Evolutionary conservation across 2,329 filamentous ascomycete genomes (phyloP).

Genomic region (Chaetomiaceae sp.): DNA sequence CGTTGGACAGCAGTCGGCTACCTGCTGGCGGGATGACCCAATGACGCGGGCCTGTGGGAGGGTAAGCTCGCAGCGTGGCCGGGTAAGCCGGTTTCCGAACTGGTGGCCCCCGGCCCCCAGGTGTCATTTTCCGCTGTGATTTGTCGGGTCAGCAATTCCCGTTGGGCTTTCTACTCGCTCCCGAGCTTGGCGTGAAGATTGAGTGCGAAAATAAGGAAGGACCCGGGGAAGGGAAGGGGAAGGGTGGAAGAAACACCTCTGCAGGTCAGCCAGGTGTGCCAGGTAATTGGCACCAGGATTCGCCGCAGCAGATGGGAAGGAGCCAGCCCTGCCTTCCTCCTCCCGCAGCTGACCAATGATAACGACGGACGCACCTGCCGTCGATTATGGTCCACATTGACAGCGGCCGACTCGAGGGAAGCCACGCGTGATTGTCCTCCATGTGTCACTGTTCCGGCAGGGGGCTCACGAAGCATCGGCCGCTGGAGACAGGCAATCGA

Average conservation of each 20-base stretch:
- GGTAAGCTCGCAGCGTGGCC: conserved; percentile 6
- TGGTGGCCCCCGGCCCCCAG: not conserved
- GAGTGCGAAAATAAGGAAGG: too few relatives aligned
- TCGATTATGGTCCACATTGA: too few relatives aligned
- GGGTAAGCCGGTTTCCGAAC: conserved; percentile 7
- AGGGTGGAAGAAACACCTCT: not conserved
- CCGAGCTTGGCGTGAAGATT: not conserved
- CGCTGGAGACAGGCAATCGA: too few relatives aligned
- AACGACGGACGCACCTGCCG: not conserved
- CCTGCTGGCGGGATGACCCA: not conserved
- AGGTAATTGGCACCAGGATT: too few relatives aligned
- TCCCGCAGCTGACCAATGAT: not conserved
- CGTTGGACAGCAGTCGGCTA: not conserved
- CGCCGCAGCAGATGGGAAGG: not conserved
- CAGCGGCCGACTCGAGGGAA: too few relatives aligned
- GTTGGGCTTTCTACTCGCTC: not conserved
- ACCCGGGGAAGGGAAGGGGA: not conserved
- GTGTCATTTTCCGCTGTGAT: not conserved
- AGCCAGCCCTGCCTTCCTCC: conserved; percentile 2
- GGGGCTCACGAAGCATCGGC: too few relatives aligned
- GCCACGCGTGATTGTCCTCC: too few relatives aligned
- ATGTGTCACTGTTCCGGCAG: too few relatives aligned
- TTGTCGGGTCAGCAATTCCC: not conserved
- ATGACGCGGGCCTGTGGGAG: conserved; percentile 7
- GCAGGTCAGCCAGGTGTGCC: too few relatives aligned